Base-by-base conservation (phyloP, 164 flowering plant genomes). In the Piper longum region DNA sequence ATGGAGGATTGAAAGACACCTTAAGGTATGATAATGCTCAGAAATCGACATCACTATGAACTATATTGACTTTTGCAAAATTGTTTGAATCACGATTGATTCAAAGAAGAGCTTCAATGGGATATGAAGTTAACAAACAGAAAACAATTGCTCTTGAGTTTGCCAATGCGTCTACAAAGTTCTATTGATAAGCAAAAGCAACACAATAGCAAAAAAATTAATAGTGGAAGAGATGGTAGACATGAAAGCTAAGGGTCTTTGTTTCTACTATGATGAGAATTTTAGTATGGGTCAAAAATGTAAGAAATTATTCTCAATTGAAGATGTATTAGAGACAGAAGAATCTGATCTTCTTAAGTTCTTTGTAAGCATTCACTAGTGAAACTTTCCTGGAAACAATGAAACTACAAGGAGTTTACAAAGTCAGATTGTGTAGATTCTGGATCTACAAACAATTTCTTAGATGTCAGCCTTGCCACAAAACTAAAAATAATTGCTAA, bases 371-470 rank as follows among this genome's bases (percentile, higher is more conserved):
- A 0, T 11, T 70, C 0, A 61, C 69, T 0, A 63, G 69, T 40
- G 65, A 69, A 66, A 9, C 69, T 2, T 4, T 65, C 8, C 26
- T 40, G 0, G 43, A 16, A 40, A 70, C 69, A 7, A 0, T 70
- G 67, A 19, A 66, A 73, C 16, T 73, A 66, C 40, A 65, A 26
- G 36, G 36, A 26, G 36, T 26, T 26, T 26, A 26, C 36, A 26
- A 26, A 26, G 36, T 26, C 1, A 26, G 36, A 26, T 26, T 26
- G 36, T 26, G 36, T 2, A 26, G 36, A 26, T 26, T 26, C 2
- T 26, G 36, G 36, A 0, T 26, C 36, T 26, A 26, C 36, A 26
- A 26, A 26, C 36, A 26, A 26, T 1, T 26, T 26, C 1, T 72
- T 2, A 62, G 61, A 54, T 54, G 65, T 2, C 8, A 41, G 0